A percentile compares a stretch with the other conserved stretches of the same genome.
These are phyloP conservation scores for Fusarium pseudonygamai DNA, from an alignment of 2,329 filamentous ascomycete species.

Conservation along the genomic window DNA sequence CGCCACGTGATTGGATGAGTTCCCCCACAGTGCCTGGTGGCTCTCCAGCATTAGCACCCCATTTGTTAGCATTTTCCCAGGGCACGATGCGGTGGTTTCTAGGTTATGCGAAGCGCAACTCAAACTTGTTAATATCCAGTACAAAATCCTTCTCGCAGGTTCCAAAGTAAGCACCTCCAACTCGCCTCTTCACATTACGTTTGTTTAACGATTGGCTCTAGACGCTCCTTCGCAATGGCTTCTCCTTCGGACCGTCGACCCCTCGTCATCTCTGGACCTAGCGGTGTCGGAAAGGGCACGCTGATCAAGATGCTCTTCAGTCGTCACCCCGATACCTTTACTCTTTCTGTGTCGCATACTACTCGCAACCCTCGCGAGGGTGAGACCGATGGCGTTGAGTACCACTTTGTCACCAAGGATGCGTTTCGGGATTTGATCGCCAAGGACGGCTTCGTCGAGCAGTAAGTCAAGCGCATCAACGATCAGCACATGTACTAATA, in stretches of 20 bases:
- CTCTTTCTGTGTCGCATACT: constrained; percentile 76
- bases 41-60: constrained; percentile 14
- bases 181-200: too few species aligned
- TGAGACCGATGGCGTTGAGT: constrained; percentile 80
- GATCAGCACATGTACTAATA: constrained; percentile 2
- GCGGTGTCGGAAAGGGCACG: constrained; percentile 83
- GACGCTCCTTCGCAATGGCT: constrained; percentile 39
- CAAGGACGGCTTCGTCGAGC: constrained; percentile 80
- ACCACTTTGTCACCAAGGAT: constrained; percentile 77
- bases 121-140: constrained; percentile 6
- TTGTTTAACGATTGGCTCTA: neutral
- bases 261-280: constrained; percentile 82
- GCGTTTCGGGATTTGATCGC: constrained; percentile 73
- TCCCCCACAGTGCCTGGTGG: constrained; percentile 16
- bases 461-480: constrained; percentile 44
- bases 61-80: constrained; percentile 21
- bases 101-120: constrained; percentile 31
- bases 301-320: constrained; percentile 77
- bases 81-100: constrained; percentile 29
- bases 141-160: constrained; percentile 13
- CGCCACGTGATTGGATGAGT: constrained; percentile 17
- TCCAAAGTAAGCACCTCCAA: neutral
- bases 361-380: constrained; percentile 81
- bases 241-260: constrained; percentile 64
- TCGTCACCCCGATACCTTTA: constrained; percentile 59